Conservation (phyloP, 1,284 basidiomycete genomes). For the Melampsora americana region DNA sequence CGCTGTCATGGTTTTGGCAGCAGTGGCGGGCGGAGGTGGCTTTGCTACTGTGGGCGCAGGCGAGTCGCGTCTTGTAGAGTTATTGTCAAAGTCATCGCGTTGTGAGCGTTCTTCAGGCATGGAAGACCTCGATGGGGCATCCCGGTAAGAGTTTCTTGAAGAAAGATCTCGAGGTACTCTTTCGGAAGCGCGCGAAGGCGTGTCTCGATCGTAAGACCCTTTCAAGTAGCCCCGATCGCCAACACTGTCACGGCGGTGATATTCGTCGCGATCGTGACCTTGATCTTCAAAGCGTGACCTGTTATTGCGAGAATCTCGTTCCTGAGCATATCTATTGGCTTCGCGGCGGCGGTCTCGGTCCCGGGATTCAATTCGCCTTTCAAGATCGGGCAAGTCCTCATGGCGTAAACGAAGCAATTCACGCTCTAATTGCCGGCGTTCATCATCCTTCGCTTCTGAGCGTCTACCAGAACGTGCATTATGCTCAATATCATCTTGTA, state of each 20-base stretch:
- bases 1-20: slow-evolving; percentile 72
- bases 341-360: slow-evolving; percentile 78
- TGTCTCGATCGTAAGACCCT: slow-evolving; percentile 56
- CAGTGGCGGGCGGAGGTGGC: slow-evolving; percentile 58
- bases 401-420: slow-evolving; percentile 84
- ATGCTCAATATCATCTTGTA: slow-evolving; percentile 92
- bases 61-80: slow-evolving; percentile 46
- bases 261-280: slow-evolving; percentile 25
- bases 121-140: slow-evolving; percentile 56
- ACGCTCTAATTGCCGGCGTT: slow-evolving; percentile 79
- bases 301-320: slow-evolving; percentile 81
- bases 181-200: slow-evolving; percentile 31
- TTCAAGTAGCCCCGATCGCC: slow-evolving; percentile 54
- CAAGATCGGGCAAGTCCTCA: slow-evolving; percentile 84
- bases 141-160: slow-evolving; percentile 52
- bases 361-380: slow-evolving; percentile 75
- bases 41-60: slow-evolving; percentile 54
- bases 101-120: slow-evolving; percentile 51
- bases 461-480: slow-evolving; percentile 72
- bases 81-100: slow-evolving; percentile 45
- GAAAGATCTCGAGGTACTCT: slow-evolving; percentile 45
- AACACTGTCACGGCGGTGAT: slow-evolving; percentile 43
- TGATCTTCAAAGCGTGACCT: slow-evolving; percentile 56
- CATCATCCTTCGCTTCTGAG: slow-evolving; percentile 73
- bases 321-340: slow-evolving; percentile 58